Conservation (phyloP, 228 moss, liverwort and hornwort species). For the Sphagnum magellanicum region DNA sequence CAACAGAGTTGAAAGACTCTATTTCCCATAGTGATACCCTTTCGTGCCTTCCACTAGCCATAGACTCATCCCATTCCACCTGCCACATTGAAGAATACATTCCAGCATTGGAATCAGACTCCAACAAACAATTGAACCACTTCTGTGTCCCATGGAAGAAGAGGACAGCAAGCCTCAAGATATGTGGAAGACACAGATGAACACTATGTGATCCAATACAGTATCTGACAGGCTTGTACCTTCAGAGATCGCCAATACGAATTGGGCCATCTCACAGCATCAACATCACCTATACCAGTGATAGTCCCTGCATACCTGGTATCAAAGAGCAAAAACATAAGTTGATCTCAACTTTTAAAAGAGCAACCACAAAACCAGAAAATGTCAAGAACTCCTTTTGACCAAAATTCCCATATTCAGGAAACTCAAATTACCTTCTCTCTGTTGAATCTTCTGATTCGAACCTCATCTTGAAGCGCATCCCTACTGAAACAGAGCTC, state of each 20-base stretch:
- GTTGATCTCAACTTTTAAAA: not conserved
- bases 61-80: conserved; percentile 24
- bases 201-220: too few species aligned
- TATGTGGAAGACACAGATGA: too few species aligned
- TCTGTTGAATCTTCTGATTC: conserved; percentile 4
- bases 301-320: conserved; percentile 25
- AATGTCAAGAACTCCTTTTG: not conserved
- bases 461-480: conserved; percentile 14
- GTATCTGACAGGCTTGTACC: conserved; percentile 2
- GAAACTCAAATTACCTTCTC: not conserved
- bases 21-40: conserved; percentile 27
- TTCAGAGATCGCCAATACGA: conserved; percentile 25
- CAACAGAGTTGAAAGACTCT: not conserved
- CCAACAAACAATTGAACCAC: too few species aligned
- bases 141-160: too few species aligned
- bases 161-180: too few species aligned
- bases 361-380: not conserved
- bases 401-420: not conserved
- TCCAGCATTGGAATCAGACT: too few species aligned
- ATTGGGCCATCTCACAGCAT: conserved; percentile 15
- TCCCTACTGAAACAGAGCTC: conserved; percentile 8
- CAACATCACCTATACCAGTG: conserved; percentile 14
- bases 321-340: not conserved
- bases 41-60: conserved; percentile 14
- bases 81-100: not conserved